Percentiles rank a stretch among this genome's conserved stretches.
Conservation (phyloP, 306 rosid species). For the Castanea sativa region DNA sequence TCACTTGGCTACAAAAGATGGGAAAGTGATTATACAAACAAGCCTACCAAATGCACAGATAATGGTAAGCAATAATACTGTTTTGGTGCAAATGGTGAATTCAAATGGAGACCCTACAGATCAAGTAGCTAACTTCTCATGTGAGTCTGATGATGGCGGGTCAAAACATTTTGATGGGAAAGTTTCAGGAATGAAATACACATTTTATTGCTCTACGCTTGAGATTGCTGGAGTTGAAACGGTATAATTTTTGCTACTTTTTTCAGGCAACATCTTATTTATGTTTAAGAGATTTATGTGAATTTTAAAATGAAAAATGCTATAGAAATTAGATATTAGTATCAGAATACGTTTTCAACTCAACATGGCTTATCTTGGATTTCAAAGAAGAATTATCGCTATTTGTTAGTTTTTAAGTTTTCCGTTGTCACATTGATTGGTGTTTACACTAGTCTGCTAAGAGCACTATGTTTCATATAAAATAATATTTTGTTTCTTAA, state of each 20-base stretch:
- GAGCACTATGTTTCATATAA: background rate
- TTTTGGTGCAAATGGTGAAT: background rate
- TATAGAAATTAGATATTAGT: background rate
- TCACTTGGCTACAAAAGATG: conserved; percentile 22
- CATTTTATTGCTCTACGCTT: conserved; percentile 9
- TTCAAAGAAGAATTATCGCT: too few species aligned
- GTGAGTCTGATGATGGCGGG: background rate
- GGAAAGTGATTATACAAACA: conserved; percentile 7
- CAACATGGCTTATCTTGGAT: background rate
- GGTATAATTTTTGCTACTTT: conserved; percentile 4
- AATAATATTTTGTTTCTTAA: background rate
- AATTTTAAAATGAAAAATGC: too few species aligned
- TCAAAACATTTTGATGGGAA: background rate
- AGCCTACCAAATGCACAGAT: conserved; percentile 9
- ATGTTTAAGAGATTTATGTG: too few species aligned
- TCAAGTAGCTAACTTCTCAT: conserved; percentile 3
- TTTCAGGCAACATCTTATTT: background rate
- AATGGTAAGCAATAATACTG: background rate
- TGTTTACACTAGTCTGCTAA: too few species aligned
- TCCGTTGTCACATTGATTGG: too few species aligned
- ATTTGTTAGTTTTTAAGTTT: too few species aligned
- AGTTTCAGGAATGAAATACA: background rate
- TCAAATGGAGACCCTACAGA: background rate
- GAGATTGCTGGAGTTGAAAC: conserved; percentile 17
- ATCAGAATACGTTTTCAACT: background rate